phyloP scores from a whole-genome alignment of 805 yeast genomes.

The Saturnispora saitoi region DNA sequence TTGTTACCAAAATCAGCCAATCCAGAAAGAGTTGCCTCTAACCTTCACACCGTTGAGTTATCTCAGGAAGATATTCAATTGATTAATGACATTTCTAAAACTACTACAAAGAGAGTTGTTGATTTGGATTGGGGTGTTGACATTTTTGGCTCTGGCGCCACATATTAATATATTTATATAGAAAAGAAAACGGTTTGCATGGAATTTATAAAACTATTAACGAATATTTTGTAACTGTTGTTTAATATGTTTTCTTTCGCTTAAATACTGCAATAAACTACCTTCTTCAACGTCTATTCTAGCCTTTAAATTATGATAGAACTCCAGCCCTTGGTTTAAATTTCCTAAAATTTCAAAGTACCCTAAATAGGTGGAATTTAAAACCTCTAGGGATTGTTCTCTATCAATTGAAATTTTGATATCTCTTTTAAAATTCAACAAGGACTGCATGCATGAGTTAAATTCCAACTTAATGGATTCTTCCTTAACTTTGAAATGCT shows the following conservation, averaged over 20 bases:
- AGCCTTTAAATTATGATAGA: constrained; percentile 54
- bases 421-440: constrained; percentile 29
- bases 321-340: constrained; percentile 58
- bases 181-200: neutral
- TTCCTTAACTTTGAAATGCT: constrained; percentile 33
- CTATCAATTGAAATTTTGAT: constrained; percentile 29
- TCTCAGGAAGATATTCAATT: constrained; percentile 30
- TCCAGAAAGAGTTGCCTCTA: constrained; percentile 27
- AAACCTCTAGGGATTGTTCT: constrained; percentile 39
- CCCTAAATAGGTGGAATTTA: constrained; percentile 43
- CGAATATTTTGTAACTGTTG: neutral
- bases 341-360: constrained; percentile 51
- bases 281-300: constrained; percentile 3
- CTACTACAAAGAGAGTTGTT: constrained; percentile 9
- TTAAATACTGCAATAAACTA: neutral
- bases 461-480: constrained; percentile 23
- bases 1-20: constrained; percentile 32
- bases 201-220: neutral
- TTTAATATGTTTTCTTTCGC: neutral
- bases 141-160: constrained; percentile 8
- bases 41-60: constrained; percentile 30
- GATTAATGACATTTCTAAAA: constrained; percentile 14
- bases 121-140: constrained; percentile 14
- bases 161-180: neutral
- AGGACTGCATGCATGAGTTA: constrained; percentile 23